These are phyloP conservation scores for Sextonia rubra DNA, from an alignment of 164 flowering plant genomes.

Conservation along the genomic window DNA sequence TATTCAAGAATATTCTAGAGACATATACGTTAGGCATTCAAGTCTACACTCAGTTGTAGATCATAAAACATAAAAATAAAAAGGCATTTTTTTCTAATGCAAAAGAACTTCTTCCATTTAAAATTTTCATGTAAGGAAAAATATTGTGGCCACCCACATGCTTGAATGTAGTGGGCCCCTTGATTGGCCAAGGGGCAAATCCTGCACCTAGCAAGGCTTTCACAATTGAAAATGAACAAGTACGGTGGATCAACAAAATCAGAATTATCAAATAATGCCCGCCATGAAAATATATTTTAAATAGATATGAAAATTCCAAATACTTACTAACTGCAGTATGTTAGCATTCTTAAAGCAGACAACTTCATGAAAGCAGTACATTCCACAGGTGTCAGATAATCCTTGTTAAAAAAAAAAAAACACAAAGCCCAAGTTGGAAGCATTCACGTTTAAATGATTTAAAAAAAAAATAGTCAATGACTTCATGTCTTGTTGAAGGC, in stretches of 20 bases:
- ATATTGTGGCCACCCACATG: too few relatives aligned
- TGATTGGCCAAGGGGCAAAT: background rate
- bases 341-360: constrained; percentile 68
- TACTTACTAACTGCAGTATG: constrained; percentile 57
- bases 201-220: background rate
- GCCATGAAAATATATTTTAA: too few relatives aligned
- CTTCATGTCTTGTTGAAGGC: background rate
- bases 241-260: background rate
- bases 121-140: too few relatives aligned
- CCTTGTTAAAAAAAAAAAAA: constrained; percentile 40
- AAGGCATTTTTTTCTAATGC: too few relatives aligned
- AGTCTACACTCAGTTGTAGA: too few relatives aligned
- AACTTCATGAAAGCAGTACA: constrained; percentile 64
- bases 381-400: constrained; percentile 63
- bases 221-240: background rate
- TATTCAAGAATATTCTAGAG: too few relatives aligned
- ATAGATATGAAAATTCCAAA: background rate
- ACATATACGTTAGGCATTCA: too few relatives aligned
- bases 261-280: too few relatives aligned
- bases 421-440: background rate
- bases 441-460: background rate
- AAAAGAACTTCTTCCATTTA: too few relatives aligned
- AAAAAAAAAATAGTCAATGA: background rate
- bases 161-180: too few relatives aligned
- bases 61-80: too few relatives aligned